Evolutionary conservation across 2,329 filamentous ascomycete genomes (phyloP), one percentile per base, ranked within the genome.

Genomic region (Proliferodiscus dingleyae): DNA sequence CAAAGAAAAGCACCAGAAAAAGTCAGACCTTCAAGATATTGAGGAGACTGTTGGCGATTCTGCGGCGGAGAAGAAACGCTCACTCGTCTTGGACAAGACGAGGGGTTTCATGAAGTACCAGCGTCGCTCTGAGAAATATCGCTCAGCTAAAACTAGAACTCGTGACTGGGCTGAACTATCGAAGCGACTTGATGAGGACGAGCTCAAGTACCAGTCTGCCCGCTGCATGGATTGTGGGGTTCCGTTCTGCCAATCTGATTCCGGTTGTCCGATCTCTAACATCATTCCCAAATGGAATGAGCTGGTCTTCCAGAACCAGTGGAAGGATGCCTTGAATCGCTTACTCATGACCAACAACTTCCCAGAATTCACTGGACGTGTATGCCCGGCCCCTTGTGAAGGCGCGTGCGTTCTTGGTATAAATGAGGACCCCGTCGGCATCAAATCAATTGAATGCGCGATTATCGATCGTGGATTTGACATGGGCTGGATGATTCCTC

Each of bases 171-270:
- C 85, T 32, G 91, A 97, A 70, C 78, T 97, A 37, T 93, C 85
- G 48, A 81, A 81, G 61, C 86, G 91, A 47, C 78, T 97, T 39
- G 89, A 87, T 55, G 89, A 95, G 68, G 91, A 96, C 58, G 89
- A 95, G 71, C 81, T 96, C 54, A 96, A 96, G 73, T 96, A 95
- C 64, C 91, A 97, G 69, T 85, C 89, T 37, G 91, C 91, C 50
- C 87, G 91, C 55, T 97, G 91, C 74, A 97, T 97, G 91, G 91
- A 97, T 71, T 97, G 91, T 51, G 91, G 91, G 80, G 90, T 97
- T 50, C 91, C 91, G 1, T 97, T 97, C 78, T 97, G 91, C 61
- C 91, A 97, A 68, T 95, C 89, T 16, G 91, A 97, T 59, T 89
- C 87, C 53, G 91, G 91, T 39, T 97, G 91, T 65, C 91, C 91